Evolutionary conservation across 179 eudicot genomes (phyloP).

Genomic region (Patellifolia procumbens): DNA sequence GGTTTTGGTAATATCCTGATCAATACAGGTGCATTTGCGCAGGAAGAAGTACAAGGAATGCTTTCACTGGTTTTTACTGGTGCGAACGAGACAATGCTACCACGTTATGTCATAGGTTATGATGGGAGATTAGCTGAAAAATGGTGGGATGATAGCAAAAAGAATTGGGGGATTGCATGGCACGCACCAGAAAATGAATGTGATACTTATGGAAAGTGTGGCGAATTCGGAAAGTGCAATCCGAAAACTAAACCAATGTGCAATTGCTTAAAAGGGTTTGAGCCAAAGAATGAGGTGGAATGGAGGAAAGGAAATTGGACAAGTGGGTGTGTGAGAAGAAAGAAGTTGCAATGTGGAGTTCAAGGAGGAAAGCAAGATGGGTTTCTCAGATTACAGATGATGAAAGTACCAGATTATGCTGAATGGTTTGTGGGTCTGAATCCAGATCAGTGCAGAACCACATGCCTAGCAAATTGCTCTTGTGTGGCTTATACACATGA

Average conservation of each 20-base stretch:
- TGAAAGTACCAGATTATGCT: constrained; percentile 44
- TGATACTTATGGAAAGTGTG: constrained; percentile 48
- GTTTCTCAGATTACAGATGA: constrained; percentile 32
- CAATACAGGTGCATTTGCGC: constrained; percentile 2
- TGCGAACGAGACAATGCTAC: background rate
- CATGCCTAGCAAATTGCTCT: constrained; percentile 9
- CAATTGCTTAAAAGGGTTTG: constrained; percentile 45
- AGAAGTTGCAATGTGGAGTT: constrained; percentile 27
- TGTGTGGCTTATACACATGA: constrained; percentile 28
- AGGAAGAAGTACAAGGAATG: background rate
- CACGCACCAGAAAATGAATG: constrained; percentile 27
- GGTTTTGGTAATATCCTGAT: constrained; percentile 27
- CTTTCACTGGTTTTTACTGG: background rate
- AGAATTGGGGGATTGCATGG: constrained; percentile 30
- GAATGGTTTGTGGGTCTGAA: constrained; percentile 21
- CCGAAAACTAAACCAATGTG: constrained; percentile 29
- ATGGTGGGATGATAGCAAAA: constrained; percentile 27
- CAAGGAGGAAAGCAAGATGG: constrained; percentile 33
- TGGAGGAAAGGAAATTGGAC: constrained; percentile 48
- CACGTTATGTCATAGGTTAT: constrained; percentile 6
- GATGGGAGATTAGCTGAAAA: constrained; percentile 14
- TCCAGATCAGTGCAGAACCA: constrained; percentile 12
- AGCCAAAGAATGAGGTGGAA: constrained; percentile 36
- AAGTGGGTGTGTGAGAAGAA: constrained; percentile 44
- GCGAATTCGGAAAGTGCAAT: constrained; percentile 46